Evolutionary conservation across 768 basidiomycete genomes (phyloP).

Genomic region (Austroboletus eburneus): DNA sequence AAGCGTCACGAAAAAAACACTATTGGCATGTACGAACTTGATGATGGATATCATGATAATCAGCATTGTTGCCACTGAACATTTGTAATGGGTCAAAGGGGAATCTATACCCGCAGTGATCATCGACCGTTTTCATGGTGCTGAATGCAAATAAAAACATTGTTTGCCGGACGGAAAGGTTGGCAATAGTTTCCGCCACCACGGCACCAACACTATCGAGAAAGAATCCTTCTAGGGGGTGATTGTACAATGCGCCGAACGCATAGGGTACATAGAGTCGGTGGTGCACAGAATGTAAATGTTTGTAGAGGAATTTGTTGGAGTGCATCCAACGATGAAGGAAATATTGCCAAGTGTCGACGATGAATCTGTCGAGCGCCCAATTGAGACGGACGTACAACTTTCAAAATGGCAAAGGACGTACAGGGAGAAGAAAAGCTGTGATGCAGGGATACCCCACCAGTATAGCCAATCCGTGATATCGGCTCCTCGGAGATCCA

Average conservation of each 20-base stretch:
- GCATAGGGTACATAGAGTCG: constrained; percentile 96
- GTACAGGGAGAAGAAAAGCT: constrained; percentile 79
- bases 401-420: constrained; percentile 31
- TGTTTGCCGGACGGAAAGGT: constrained; percentile 78
- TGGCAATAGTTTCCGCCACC: constrained; percentile 64
- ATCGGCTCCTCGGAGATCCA: constrained; percentile 35
- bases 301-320: constrained; percentile 86
- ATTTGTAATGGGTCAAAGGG: constrained; percentile 92
- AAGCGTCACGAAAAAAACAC: not conserved
- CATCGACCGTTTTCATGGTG: constrained; percentile 91
- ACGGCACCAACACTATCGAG: constrained; percentile 81
- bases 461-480: constrained; percentile 75
- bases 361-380: constrained; percentile 61
- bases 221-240: constrained; percentile 90
- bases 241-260: constrained; percentile 96
- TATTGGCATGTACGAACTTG: constrained; percentile 48
- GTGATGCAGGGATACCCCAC: constrained; percentile 81
- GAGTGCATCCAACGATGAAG: constrained; percentile 89
- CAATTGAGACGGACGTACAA: not conserved
- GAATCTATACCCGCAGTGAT: constrained; percentile 87
- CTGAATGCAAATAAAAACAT: constrained; percentile 79
- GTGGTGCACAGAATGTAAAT: constrained; percentile 93
- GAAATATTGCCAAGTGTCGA: constrained; percentile 99
- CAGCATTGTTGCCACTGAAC: constrained; percentile 83
- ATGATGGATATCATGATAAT: constrained; percentile 98